These are phyloP conservation scores for Chalciporus chontae DNA, from an alignment of 768 basidiomycete genomes.

Conservation along the genomic window DNA sequence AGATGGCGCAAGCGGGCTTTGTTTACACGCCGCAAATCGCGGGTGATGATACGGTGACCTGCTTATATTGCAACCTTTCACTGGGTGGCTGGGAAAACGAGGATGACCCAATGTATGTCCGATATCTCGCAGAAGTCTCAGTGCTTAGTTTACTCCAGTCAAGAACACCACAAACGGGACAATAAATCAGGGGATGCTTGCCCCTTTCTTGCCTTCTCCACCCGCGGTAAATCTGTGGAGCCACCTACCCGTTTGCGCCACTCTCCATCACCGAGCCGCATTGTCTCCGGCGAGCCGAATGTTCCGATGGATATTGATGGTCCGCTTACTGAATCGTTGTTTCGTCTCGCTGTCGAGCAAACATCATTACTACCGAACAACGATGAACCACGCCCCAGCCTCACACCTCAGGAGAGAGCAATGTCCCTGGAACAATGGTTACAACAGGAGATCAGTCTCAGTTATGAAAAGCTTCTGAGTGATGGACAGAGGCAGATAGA, in stretches of 20 bases:
- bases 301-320: neutral
- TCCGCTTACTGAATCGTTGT: neutral
- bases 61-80: conserved; percentile 77
- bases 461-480: conserved; percentile 55
- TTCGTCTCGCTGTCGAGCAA: neutral
- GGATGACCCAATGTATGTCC: conserved; percentile 64
- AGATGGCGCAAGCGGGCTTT: conserved; percentile 90
- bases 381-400: conserved; percentile 3
- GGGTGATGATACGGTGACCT: conserved; percentile 79
- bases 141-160: conserved; percentile 9
- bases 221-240: conserved; percentile 23
- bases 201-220: conserved; percentile 38
- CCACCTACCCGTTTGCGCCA: conserved; percentile 10
- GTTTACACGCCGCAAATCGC: conserved; percentile 65
- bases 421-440: conserved; percentile 89
- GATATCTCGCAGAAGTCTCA: no score
- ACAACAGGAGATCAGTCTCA: conserved; percentile 64
- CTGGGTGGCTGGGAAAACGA: conserved; percentile 84
- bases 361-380: neutral
- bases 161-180: conserved; percentile 71
- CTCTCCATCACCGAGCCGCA: conserved; percentile 12
- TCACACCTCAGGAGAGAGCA: conserved; percentile 49
- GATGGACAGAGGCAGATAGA: conserved; percentile 52
- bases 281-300: neutral
- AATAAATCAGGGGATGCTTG: conserved; percentile 43